phyloP scores from a whole-genome alignment of 2,329 filamentous ascomycete genomes.

The Lecanicillium sp. region DNA sequence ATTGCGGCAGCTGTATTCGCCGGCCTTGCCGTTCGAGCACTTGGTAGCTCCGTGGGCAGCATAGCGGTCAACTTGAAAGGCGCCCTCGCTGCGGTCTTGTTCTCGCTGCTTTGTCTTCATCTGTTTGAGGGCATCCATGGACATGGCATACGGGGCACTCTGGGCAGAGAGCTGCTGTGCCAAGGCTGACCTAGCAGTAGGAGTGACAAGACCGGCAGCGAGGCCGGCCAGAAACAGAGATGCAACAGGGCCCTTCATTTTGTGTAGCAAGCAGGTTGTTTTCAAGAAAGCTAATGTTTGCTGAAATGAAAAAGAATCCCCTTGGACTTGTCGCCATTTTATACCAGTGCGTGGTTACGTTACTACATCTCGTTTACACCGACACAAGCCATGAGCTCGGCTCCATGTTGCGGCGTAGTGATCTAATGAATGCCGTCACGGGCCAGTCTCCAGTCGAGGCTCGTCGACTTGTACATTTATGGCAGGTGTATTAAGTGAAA shows the following conservation, averaged over 20 bases:
- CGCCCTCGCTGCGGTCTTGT: background rate
- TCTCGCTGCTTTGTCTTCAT: background rate
- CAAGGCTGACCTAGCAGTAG: background rate
- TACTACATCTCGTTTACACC: too few species aligned
- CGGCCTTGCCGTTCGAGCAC: constrained; percentile 27
- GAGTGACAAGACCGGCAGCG: constrained; percentile 1
- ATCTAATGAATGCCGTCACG: too few species aligned
- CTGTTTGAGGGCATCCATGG: background rate
- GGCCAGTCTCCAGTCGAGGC: too few species aligned
- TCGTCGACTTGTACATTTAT: too few species aligned
- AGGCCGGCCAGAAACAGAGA: constrained; percentile 7
- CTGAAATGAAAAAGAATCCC: background rate
- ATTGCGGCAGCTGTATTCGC: constrained; percentile 28
- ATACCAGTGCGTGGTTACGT: too few species aligned
- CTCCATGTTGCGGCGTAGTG: too few species aligned
- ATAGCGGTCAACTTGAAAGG: constrained; percentile 16
- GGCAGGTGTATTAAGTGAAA: too few species aligned
- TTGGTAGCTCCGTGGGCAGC: constrained; percentile 6
- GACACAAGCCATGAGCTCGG: too few species aligned
- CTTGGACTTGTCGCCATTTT: background rate
- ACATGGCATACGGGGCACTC: constrained; percentile 10
- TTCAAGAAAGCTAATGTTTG: too few species aligned
- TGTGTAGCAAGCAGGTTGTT: too few species aligned
- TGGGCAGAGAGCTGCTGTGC: constrained; percentile 4
- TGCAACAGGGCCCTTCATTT: constrained; percentile 3